Conservation (phyloP, 2,329 filamentous ascomycete genomes). For the Fusarium metavorans region DNA sequence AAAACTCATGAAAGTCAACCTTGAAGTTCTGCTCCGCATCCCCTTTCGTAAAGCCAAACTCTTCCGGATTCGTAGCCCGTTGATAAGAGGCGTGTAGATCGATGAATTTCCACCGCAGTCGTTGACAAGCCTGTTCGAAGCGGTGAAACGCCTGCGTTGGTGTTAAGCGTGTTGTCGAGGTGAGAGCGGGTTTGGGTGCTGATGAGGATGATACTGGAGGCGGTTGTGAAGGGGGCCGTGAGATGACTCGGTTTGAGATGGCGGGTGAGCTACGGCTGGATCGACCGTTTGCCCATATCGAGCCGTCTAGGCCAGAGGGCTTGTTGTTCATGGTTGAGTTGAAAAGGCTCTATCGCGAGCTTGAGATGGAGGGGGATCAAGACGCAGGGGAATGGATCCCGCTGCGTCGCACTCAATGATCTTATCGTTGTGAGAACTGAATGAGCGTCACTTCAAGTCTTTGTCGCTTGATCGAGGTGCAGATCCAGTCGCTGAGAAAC, state of each 20-base stretch:
- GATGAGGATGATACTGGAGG: not conserved
- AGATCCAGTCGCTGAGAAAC: not conserved
- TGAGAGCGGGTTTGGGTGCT: not conserved
- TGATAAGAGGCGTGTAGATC: conserved; percentile 69
- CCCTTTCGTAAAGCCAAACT: conserved; percentile 50
- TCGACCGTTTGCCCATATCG: conserved; percentile 42
- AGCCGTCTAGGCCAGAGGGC: conserved; percentile 33
- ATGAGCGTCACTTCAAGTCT: not conserved
- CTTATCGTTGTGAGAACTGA: not conserved
- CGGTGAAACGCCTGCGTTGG: conserved; percentile 62
- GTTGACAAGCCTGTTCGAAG: conserved; percentile 70
- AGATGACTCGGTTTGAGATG: conserved; percentile 15
- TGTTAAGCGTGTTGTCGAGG: conserved; percentile 32
- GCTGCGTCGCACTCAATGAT: not conserved
- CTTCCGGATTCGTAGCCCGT: conserved; percentile 58
- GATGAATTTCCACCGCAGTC: conserved; percentile 73
- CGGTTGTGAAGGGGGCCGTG: conserved; percentile 28
- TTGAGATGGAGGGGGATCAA: not conserved
- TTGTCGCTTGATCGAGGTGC: not conserved
- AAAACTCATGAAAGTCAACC: conserved; percentile 82
- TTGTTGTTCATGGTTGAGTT: conserved; percentile 28
- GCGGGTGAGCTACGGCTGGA: conserved; percentile 7
- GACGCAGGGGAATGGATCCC: not conserved
- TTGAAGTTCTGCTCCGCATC: conserved; percentile 79
- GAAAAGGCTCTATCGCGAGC: not conserved